These are phyloP conservation scores for Boletus hoseneyae DNA, from an alignment of 1,284 basidiomycete genomes.

Conservation along the genomic window DNA sequence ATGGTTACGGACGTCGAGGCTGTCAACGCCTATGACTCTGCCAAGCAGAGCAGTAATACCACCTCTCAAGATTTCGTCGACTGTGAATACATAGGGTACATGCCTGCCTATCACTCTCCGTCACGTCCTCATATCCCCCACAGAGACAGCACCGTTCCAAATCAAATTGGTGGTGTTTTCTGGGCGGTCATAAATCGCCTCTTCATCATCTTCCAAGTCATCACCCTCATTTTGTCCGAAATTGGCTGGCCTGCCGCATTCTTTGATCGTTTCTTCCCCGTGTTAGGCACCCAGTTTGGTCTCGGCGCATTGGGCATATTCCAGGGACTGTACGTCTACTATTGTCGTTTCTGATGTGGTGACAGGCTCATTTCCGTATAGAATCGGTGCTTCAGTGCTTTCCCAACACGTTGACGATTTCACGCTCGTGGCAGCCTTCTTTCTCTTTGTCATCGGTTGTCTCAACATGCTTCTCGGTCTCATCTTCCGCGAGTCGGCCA, in stretches of 20 bases:
- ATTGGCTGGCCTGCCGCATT: conserved; percentile 71
- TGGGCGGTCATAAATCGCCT: conserved; percentile 84
- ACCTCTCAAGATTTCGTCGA: conserved; percentile 40
- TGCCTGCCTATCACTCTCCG: conserved; percentile 14
- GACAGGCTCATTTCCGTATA: conserved; percentile 24
- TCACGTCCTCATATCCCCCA: conserved; percentile 10
- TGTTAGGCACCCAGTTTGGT: conserved; percentile 77
- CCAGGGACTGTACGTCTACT: conserved; percentile 63
- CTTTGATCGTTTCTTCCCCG: conserved; percentile 81
- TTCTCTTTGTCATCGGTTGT: conserved; percentile 82
- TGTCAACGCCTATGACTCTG: conserved; percentile 59
- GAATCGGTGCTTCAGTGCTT: conserved; percentile 78
- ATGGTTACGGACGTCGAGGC: conserved; percentile 79
- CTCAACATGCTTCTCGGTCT: conserved; percentile 78
- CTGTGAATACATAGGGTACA: conserved; percentile 77
- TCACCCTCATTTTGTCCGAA: conserved; percentile 79
- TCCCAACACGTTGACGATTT: conserved; percentile 84
- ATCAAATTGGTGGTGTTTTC: conserved; percentile 84
- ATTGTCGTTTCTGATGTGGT: conserved; percentile 2
- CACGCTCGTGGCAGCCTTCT: conserved; percentile 83
- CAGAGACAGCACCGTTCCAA: conserved; percentile 81
- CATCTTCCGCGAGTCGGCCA: conserved; percentile 64
- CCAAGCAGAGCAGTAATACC: conserved; percentile 36
- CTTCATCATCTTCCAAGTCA: conserved; percentile 77
- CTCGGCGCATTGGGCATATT: conserved; percentile 83